phyloP scores from a whole-genome alignment of 108 stramenopile genomes.

The Stephanodiscus minutulus region DNA sequence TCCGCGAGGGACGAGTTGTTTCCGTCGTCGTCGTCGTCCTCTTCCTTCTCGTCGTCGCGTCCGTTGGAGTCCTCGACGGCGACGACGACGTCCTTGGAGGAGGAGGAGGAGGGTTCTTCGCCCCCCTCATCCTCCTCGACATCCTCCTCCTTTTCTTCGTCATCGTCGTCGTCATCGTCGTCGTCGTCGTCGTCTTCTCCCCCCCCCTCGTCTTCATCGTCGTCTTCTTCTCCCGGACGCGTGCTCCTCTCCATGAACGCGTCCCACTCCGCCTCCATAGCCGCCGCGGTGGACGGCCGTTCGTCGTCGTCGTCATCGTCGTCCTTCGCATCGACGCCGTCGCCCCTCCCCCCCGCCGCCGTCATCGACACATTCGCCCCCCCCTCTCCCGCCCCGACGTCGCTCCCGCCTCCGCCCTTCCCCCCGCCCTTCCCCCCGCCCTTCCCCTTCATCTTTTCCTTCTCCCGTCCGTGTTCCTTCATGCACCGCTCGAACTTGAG shows the following conservation, averaged over 20 bases:
- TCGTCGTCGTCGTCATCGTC: background rate
- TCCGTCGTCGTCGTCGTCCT: conserved; percentile 29
- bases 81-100: conserved; percentile 15
- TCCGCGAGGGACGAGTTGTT: conserved; percentile 35
- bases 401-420: background rate
- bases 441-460: conserved; percentile 25
- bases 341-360: background rate
- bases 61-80: background rate
- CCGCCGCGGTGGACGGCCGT: background rate
- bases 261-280: conserved; percentile 45
- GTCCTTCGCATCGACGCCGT: background rate
- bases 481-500: conserved; percentile 82
- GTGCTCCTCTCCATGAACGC: conserved; percentile 53
- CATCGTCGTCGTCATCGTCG: conserved; percentile 30
- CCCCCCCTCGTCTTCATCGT: conserved; percentile 26
- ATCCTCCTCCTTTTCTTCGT: conserved; percentile 37
- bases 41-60: conserved; percentile 11
- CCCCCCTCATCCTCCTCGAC: conserved; percentile 48
- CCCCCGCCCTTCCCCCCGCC: background rate
- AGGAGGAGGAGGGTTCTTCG: no score
- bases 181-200: conserved; percentile 43
- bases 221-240: conserved; percentile 46
- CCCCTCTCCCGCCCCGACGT: background rate
- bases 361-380: background rate
- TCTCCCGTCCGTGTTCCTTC: conserved; percentile 66